Percentiles rank a stretch among this genome's conserved stretches.
These are phyloP conservation scores for Sugiyamaella novakii DNA, from an alignment of 1,139 yeast genomes.

Conservation along the genomic window DNA sequence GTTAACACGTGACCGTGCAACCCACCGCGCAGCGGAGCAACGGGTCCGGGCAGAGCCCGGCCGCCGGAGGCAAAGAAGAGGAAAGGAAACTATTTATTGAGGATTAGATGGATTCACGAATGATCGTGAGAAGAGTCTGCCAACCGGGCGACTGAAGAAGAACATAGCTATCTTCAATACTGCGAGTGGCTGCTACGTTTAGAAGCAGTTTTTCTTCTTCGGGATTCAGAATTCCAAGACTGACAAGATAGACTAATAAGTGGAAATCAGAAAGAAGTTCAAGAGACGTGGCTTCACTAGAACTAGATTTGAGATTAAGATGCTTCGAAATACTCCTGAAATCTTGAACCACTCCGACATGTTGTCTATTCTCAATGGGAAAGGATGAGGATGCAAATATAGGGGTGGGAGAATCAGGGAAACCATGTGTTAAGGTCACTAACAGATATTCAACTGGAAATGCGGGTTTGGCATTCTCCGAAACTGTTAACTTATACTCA, in stretches of 20 bases:
- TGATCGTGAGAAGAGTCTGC: conserved; percentile 69
- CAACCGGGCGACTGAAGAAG: conserved; percentile 71
- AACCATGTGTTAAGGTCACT: conserved; percentile 90
- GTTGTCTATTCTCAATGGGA: conserved; percentile 77
- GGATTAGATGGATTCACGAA: conserved; percentile 30
- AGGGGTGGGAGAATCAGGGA: conserved; percentile 68
- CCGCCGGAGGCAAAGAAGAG: conserved; percentile 8
- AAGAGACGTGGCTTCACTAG: conserved; percentile 42
- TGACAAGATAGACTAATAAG: conserved; percentile 58
- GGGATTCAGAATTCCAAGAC: conserved; percentile 52
- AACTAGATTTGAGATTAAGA: conserved; percentile 36
- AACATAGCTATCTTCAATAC: conserved; percentile 49
- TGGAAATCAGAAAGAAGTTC: conserved; percentile 70
- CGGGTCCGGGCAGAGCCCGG: conserved; percentile 12
- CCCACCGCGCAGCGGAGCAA: no score
- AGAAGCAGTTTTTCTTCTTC: conserved; percentile 55
- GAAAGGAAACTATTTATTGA: background rate
- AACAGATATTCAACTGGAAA: conserved; percentile 92
- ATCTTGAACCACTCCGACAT: conserved; percentile 73
- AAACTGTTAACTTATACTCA: conserved; percentile 86
- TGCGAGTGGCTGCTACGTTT: conserved; percentile 43
- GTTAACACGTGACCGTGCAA: no score
- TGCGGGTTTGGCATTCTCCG: conserved; percentile 89
- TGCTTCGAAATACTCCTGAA: conserved; percentile 53
- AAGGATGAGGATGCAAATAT: conserved; percentile 49